These are phyloP conservation scores for Musa troglodytarum DNA, from an alignment of 176 grass and related monocot genomes.

Conservation along the genomic window DNA sequence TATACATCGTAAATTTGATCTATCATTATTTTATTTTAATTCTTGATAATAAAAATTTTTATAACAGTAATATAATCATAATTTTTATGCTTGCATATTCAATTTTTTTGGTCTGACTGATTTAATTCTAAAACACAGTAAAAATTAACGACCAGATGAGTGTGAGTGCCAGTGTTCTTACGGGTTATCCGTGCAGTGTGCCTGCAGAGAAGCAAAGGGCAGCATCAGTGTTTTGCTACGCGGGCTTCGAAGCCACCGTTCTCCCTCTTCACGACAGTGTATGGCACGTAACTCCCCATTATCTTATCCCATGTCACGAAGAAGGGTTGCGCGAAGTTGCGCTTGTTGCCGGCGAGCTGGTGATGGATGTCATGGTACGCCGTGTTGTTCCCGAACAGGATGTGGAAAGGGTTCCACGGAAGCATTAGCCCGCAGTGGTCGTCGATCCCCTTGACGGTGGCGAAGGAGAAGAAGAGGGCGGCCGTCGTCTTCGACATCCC, in stretches of 20 bases:
- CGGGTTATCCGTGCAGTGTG: no score
- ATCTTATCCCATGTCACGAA: constrained; percentile 47
- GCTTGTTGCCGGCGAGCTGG: constrained; percentile 34
- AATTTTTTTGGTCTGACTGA: no score
- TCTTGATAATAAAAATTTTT: no score
- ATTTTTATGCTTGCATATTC: no score
- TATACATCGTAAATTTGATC: no score
- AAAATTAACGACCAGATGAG: no score
- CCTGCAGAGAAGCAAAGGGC: no score
- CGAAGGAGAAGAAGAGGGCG: constrained; percentile 36
- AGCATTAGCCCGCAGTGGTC: constrained; percentile 46
- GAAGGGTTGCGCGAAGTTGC: constrained; percentile 53
- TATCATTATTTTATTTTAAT: no score
- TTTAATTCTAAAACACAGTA: no score
- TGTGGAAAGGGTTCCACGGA: constrained; percentile 51
- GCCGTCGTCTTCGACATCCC: constrained; percentile 20
- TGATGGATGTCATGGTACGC: constrained; percentile 61
- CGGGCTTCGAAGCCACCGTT: constrained; percentile 31
- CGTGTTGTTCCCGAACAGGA: constrained; percentile 36
- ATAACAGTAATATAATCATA: no score
- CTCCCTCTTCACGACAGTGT: constrained; percentile 8
- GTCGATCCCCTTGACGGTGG: constrained; percentile 52
- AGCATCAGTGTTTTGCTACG: no score
- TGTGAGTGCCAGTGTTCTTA: no score
- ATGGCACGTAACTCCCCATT: constrained; percentile 30